phyloP scores from a whole-genome alignment of 202 grass and related monocot genomes.

The Setaria viridis region DNA sequence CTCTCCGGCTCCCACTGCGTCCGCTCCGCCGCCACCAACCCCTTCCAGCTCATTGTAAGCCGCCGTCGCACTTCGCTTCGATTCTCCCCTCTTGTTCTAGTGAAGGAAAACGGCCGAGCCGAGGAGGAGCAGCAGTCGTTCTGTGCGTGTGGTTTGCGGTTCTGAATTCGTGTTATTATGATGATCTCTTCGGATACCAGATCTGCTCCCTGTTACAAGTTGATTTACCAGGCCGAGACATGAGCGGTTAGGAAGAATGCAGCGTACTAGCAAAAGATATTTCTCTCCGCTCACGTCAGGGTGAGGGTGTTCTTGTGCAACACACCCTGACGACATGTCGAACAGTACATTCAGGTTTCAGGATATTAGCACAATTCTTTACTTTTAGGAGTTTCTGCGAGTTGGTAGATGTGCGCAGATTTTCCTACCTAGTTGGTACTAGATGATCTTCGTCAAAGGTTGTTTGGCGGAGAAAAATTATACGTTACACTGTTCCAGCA shows the following conservation, averaged over 20 bases:
- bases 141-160: neutral
- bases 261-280: neutral
- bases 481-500: neutral
- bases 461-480: too few relatives aligned
- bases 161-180: neutral
- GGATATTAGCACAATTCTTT: neutral
- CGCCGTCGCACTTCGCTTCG: neutral
- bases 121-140: neutral
- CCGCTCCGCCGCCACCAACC: conserved; percentile 59
- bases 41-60: conserved; percentile 75
- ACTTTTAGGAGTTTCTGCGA: neutral
- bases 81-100: neutral
- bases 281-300: neutral
- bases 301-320: neutral
- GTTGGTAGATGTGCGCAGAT: neutral
- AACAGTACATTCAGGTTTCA: neutral
- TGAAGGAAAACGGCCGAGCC: neutral
- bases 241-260: neutral
- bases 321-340: neutral
- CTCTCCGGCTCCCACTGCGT: conserved; percentile 71
- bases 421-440: too few relatives aligned
- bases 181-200: neutral
- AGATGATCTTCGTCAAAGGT: too few relatives aligned
- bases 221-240: neutral
- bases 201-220: neutral